Evolutionary conservation across 768 basidiomycete species (phyloP).

Genomic region (Auriculariales sp.): DNA sequence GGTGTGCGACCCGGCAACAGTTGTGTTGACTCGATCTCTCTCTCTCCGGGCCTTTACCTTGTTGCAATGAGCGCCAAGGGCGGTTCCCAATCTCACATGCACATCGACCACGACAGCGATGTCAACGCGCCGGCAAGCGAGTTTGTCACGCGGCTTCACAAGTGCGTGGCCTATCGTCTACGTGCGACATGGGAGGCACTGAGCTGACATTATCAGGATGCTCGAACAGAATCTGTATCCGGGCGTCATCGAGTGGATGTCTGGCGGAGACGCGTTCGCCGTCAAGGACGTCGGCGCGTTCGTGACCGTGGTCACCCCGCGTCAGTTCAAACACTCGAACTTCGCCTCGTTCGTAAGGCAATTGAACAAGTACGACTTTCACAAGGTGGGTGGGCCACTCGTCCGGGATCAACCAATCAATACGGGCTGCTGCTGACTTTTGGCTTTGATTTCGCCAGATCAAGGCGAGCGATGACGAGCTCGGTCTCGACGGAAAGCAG

Average conservation of each 20-base stretch:
- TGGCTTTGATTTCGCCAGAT: too few relatives aligned
- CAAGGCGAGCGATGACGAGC: conserved; percentile 18
- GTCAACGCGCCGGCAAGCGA: conserved; percentile 77
- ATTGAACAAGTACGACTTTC: conserved; percentile 27
- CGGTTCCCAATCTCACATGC: neutral
- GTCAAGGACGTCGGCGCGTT: conserved; percentile 40
- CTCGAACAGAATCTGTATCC: conserved; percentile 65
- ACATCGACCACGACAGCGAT: conserved; percentile 27
- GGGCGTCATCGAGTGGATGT: conserved; percentile 70
- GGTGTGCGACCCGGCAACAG: too few relatives aligned
- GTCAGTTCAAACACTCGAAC: conserved; percentile 23
- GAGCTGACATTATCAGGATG: conserved; percentile 40
- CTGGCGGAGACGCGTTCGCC: conserved; percentile 76
- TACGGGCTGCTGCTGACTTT: too few relatives aligned
- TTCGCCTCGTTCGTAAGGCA: conserved; percentile 24
- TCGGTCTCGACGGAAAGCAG: conserved; percentile 18
- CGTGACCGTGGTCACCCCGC: neutral
- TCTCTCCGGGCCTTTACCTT: too few relatives aligned
- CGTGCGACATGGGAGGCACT: neutral
- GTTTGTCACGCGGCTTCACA: conserved; percentile 91
- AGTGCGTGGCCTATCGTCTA: conserved; percentile 30
- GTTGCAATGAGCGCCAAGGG: too few relatives aligned
- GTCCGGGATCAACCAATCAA: too few relatives aligned
- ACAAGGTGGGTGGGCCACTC: conserved; percentile 23
- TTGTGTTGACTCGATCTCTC: too few relatives aligned